Evolutionary conservation across 345 rosid genomes (phyloP), one percentile per base, ranked within the genome.

Genomic region (Rubroshorea leprosula): DNA sequence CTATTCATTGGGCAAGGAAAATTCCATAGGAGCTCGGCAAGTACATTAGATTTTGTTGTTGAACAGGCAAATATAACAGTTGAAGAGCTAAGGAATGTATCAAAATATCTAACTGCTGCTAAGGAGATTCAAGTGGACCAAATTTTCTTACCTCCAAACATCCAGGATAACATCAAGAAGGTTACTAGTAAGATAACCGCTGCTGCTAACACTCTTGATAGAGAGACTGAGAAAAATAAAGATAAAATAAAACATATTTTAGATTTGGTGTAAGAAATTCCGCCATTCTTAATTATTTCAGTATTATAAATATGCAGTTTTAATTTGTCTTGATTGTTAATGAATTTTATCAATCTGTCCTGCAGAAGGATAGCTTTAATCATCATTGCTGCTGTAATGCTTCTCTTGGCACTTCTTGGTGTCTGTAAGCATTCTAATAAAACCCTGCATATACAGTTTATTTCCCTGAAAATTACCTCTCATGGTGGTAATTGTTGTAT

Each of bases 121-220:
- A 88, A 80, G 84, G 74, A 75, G 65, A 63, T 68, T 59, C 69
- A 66, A 39, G 81, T 91, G 45, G 81, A 84, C 57, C 76, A 84
- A 55, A 81, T 84, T 14, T 68, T 57, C 57, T 69, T 91, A 35
- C 93, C 98, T 63, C 69, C 84, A 10, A 74, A 68, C 68, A 81
- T 91, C 12, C 92, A 88, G 71, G 58, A 86, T 25, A 87, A 91
- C 64, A 88, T 91, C 62, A 93, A 87, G 58, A 80, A 78, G 62
- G 72, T 86, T 2, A 88, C 68, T 62, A 63, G 56, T 9, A 84
- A 73, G 67, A 76, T 85, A 3, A 64, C 57, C 57, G 75, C 88
- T 49, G 75, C 95, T 22, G 76, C 86, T 43, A 72, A 72, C 21
- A 70, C 57, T 19, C 74, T 91, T 54, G 67, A 84, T 18, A 74